phyloP scores from a whole-genome alignment of 164 flowering plant species.

The Protea cynaroides region DNA sequence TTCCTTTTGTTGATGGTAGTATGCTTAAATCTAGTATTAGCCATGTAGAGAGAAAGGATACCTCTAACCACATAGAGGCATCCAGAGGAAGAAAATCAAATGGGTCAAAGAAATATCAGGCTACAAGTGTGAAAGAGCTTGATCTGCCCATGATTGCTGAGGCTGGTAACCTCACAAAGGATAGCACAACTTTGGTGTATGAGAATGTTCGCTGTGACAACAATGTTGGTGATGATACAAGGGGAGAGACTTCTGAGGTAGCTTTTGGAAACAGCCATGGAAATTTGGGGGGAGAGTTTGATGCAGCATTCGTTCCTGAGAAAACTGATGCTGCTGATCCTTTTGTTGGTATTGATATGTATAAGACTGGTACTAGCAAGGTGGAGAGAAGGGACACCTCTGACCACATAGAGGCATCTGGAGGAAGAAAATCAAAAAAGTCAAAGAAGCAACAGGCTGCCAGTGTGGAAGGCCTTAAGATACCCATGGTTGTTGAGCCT shows the following conservation, averaged over 20 bases:
- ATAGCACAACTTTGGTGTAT: slow-evolving; percentile 1
- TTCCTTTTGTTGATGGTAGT: slow-evolving; percentile 12
- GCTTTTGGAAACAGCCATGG: too few relatives aligned
- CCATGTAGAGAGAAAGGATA: slow-evolving; percentile 7
- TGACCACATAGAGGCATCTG: too few relatives aligned
- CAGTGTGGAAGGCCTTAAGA: too few relatives aligned
- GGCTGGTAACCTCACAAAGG: background rate
- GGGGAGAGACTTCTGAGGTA: too few relatives aligned
- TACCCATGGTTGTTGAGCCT: too few relatives aligned
- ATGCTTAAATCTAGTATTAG: slow-evolving; percentile 4
- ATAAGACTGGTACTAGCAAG: background rate
- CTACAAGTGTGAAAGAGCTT: slow-evolving; percentile 5
- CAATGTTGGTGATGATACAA: background rate
- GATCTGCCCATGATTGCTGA: slow-evolving; percentile 4
- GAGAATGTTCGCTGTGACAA: slow-evolving; percentile 5
- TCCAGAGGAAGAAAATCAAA: slow-evolving; percentile 3
- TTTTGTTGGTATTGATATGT: slow-evolving; percentile 4
- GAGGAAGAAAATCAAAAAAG: too few relatives aligned
- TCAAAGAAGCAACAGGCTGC: too few relatives aligned
- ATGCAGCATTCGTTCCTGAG: background rate
- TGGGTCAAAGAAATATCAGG: slow-evolving; percentile 12
- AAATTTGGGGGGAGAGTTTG: too few relatives aligned
- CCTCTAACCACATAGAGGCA: slow-evolving; percentile 3
- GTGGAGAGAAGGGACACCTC: too few relatives aligned
- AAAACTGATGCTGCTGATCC: slow-evolving; percentile 1